A percentile compares a stretch with the other conserved stretches of the same genome.
Evolutionary conservation across 1,139 yeast genomes (phyloP).

Genomic region (Kodamaea ohmeri): DNA sequence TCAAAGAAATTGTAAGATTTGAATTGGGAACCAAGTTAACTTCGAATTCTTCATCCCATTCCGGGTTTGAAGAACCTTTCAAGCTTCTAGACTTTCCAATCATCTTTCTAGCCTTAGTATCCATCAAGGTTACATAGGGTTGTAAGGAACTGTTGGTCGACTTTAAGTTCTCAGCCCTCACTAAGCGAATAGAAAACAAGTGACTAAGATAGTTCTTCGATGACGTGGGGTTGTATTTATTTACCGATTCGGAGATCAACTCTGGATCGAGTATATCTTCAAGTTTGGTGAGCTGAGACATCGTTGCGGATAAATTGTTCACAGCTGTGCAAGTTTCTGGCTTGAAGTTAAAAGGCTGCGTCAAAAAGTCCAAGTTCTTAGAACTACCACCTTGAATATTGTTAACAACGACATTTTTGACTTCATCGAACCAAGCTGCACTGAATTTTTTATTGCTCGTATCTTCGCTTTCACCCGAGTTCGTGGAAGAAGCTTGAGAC

Average conservation of each 20-base stretch:
- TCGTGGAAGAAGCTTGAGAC: slow-evolving; percentile 3
- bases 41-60: slow-evolving; percentile 90
- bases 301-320: slow-evolving; percentile 66
- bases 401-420: slow-evolving; percentile 44
- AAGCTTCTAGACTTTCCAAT: slow-evolving; percentile 73
- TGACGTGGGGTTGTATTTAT: slow-evolving; percentile 29
- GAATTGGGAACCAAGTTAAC: slow-evolving; percentile 45
- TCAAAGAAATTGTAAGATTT: slow-evolving; percentile 47
- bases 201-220: slow-evolving; percentile 43
- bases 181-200: slow-evolving; percentile 63
- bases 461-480: slow-evolving; percentile 23
- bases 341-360: slow-evolving; percentile 61
- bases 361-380: slow-evolving; percentile 35
- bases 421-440: slow-evolving; percentile 42
- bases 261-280: slow-evolving; percentile 68
- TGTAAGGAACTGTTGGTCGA: slow-evolving; percentile 48
- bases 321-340: slow-evolving; percentile 71
- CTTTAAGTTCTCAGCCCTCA: slow-evolving; percentile 69
- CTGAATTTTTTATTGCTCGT: slow-evolving; percentile 24
- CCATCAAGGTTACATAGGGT: slow-evolving; percentile 68
- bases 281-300: slow-evolving; percentile 53
- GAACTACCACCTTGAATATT: slow-evolving; percentile 43
- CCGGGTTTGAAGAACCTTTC: slow-evolving; percentile 63
- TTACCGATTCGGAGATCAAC: slow-evolving; percentile 47
- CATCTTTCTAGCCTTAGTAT: slow-evolving; percentile 53